phyloP scores from a whole-genome alignment of 768 basidiomycete genomes.

The Amanita molliuscula region DNA sequence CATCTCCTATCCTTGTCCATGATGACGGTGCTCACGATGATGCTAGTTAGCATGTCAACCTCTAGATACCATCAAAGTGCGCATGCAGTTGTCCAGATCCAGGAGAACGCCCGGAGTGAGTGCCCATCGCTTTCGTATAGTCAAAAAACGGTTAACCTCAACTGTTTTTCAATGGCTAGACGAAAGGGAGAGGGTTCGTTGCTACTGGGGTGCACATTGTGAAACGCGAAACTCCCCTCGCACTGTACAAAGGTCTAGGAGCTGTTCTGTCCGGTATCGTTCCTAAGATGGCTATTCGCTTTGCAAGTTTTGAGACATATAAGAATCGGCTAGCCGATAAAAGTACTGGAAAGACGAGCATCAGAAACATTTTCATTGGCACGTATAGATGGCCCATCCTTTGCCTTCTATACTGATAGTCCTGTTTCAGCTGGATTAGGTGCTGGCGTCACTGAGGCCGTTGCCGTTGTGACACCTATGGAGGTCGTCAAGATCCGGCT shows the following conservation, averaged over 20 bases:
- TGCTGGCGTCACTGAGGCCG: conserved; percentile 92
- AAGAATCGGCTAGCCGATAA: conserved; percentile 72
- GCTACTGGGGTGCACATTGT: conserved; percentile 87
- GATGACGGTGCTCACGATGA: not conserved
- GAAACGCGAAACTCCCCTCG: conserved; percentile 84
- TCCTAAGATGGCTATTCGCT: conserved; percentile 99
- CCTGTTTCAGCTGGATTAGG: conserved; percentile 69
- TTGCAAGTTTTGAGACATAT: conserved; percentile 96
- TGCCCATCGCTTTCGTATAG: conserved; percentile 14
- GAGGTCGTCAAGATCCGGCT: conserved; percentile 98
- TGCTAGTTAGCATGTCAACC: conserved; percentile 75
- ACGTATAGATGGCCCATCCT: conserved; percentile 15
- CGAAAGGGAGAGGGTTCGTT: conserved; percentile 85
- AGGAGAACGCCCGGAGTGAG: conserved; percentile 74
- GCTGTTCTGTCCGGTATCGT: conserved; percentile 96
- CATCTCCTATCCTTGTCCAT: not conserved
- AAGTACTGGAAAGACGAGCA: conserved; percentile 67
- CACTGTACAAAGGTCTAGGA: conserved; percentile 95
- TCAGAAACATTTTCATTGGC: conserved; percentile 84
- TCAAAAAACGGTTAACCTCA: not conserved
- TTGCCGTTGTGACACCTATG: conserved; percentile 95
- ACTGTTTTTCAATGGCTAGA: conserved; percentile 32
- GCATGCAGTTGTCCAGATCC: conserved; percentile 95
- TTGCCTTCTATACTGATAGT: not conserved
- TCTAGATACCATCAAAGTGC: conserved; percentile 97